phyloP scores from a whole-genome alignment of 306 rosid species.

The Luffa aegyptiaca region DNA sequence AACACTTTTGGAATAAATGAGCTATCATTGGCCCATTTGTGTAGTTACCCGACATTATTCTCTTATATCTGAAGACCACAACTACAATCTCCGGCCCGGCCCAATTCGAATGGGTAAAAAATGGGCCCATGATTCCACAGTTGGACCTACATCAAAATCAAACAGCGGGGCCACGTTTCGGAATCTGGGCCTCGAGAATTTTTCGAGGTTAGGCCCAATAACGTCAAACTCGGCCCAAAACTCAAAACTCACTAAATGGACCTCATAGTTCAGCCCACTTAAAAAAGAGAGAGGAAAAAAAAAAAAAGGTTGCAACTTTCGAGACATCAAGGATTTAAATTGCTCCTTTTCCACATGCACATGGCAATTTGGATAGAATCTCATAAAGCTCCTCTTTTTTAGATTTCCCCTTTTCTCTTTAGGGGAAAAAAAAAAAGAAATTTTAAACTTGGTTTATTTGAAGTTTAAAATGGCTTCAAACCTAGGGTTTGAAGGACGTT shows the following conservation, averaged over 20 bases:
- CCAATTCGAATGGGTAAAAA: not conserved
- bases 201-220: not conserved
- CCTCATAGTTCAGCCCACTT: not conserved
- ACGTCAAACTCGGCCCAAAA: not conserved
- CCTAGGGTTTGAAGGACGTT: constrained; percentile 25
- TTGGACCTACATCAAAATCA: not conserved
- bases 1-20: too few relatives aligned
- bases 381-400: not conserved
- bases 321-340: not conserved
- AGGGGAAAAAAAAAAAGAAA: not conserved
- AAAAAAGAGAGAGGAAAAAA: not conserved
- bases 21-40: too few relatives aligned
- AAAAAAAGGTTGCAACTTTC: not conserved
- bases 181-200: not conserved
- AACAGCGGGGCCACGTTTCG: not conserved
- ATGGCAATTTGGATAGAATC: not conserved
- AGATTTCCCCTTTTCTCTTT: not conserved
- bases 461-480: not conserved
- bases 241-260: not conserved
- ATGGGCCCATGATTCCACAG: not conserved
- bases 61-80: too few relatives aligned
- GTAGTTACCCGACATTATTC: too few relatives aligned
- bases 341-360: not conserved
- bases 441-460: not conserved
- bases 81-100: not conserved